A percentile compares a stretch with the other conserved stretches of the same genome.
Evolutionary conservation across 2,329 filamentous ascomycete species (phyloP).

Genomic region (Calonectria hawksworthii): DNA sequence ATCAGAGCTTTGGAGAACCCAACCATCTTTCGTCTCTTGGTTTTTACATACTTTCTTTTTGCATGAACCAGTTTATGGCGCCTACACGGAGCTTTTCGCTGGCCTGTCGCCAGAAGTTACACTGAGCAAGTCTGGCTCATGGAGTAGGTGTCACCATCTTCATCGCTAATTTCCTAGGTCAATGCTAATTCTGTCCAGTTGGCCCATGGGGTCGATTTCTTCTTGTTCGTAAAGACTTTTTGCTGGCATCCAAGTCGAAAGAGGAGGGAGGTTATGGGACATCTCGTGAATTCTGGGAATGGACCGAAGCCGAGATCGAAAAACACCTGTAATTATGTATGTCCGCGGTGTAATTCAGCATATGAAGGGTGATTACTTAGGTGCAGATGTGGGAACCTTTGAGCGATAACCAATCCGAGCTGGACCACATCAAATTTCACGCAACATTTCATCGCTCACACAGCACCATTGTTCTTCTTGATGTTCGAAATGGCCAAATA

Average conservation of each 20-base stretch:
- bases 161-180: neutral
- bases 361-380: too few species aligned
- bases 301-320: slow-evolving; percentile 12
- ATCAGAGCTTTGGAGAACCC: neutral
- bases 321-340: neutral
- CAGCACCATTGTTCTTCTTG: neutral
- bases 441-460: neutral
- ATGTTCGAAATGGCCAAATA: too few species aligned
- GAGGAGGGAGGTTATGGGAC: slow-evolving; percentile 17
- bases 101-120: slow-evolving; percentile 14
- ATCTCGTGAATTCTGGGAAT: slow-evolving; percentile 15
- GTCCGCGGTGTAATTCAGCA: neutral
- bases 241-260: slow-evolving; percentile 4
- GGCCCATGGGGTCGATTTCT: slow-evolving; percentile 22
- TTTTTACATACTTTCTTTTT: neutral
- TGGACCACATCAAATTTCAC: neutral
- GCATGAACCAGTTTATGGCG: neutral
- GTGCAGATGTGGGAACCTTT: too few species aligned
- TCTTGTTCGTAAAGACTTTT: neutral
- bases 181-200: neutral
- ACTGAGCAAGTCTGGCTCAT: neutral
- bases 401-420: neutral
- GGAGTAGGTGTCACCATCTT: neutral
- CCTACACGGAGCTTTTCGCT: slow-evolving; percentile 19
- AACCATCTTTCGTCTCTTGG: neutral